phyloP scores from a whole-genome alignment of 306 rosid species.

The Lupinus albus region DNA sequence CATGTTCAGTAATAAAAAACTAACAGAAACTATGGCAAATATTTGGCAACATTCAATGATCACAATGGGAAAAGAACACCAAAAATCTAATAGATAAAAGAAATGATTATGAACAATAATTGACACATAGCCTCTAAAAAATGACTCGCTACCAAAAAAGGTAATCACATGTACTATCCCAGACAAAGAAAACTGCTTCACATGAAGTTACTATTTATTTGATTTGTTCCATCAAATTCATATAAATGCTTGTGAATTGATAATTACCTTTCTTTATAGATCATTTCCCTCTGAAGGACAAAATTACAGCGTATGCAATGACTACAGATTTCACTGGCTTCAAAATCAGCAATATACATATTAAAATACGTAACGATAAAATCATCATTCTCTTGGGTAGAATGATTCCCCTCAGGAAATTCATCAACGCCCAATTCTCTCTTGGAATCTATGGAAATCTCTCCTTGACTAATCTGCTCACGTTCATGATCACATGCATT shows the following conservation, averaged over 20 bases:
- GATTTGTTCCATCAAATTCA: slow-evolving; percentile 34
- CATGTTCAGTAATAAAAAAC: slow-evolving; percentile 20
- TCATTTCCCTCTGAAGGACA: slow-evolving; percentile 59
- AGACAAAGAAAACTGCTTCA: slow-evolving; percentile 28
- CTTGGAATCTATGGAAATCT: slow-evolving; percentile 37
- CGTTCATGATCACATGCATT: slow-evolving; percentile 42
- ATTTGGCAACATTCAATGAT: slow-evolving; percentile 15
- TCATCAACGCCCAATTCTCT: slow-evolving; percentile 37
- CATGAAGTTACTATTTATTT: slow-evolving; percentile 16
- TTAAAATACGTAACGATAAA: slow-evolving; percentile 67
- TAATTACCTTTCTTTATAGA: slow-evolving; percentile 64
- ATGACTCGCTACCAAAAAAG: neutral
- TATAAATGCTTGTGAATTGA: slow-evolving; percentile 26
- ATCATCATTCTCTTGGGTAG: slow-evolving; percentile 41
- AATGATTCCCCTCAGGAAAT: slow-evolving; percentile 39
- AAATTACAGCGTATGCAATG: slow-evolving; percentile 60
- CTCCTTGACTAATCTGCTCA: slow-evolving; percentile 41
- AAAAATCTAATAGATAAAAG: slow-evolving; percentile 1
- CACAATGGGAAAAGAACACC: neutral
- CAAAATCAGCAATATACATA: slow-evolving; percentile 61
- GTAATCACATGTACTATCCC: neutral
- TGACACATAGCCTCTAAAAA: slow-evolving; percentile 27
- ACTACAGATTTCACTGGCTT: slow-evolving; percentile 63
- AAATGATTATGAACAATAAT: neutral
- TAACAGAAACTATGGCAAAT: slow-evolving; percentile 1